Base-by-base conservation (phyloP, 306 rosid species). In the Lagenaria siceraria region DNA sequence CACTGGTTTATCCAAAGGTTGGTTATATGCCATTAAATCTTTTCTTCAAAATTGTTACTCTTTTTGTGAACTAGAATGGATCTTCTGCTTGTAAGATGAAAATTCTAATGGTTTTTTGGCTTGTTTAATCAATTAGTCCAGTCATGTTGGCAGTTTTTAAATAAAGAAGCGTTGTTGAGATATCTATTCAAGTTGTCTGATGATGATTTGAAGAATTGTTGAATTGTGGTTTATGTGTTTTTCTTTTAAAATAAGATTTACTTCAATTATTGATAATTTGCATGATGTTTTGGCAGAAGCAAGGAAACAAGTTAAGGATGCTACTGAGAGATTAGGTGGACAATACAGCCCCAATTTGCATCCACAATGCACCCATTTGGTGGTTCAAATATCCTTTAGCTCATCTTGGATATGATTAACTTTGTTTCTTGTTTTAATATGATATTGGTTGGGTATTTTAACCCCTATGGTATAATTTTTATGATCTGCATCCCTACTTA, bases 321-420 rank as follows among this genome's bases (percentile, higher is more conserved):
- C 99, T 13, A 89, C 96, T 13, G 88, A 86, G 85, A 88, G 92
- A 85, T 88, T 96, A 80, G 92, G 98, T 69, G 98, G 99, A 73
- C 93, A 85, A 46, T 96, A 96, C 82, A 92, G 99, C 87, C 89
- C 98, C 66, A 86, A 88, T 81, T 86, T 96, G 82, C 96, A 90
- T 87, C 96, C 97, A 8, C 96, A 89, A 72, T 96, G 99, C 84
- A 92, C 98, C 75, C 99, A 96, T 88, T 88, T 96, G 97, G 99
- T 92, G 87, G 99, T 96, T 75, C 97, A 96, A 82, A 96, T 96
- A 96, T 96, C 99, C 99, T 96, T 95, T 49, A 22, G 56, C 51
- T 61, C 24, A 27, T 35, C 59, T 55, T 36, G 55, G 78, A 27
- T 5, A 12, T 14, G 53, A 53, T 78, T 22, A 76, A 17, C 53